Evolutionary conservation across 2,329 filamentous ascomycete genomes (phyloP).

Genomic region (Zymoseptoria ardabiliae): DNA sequence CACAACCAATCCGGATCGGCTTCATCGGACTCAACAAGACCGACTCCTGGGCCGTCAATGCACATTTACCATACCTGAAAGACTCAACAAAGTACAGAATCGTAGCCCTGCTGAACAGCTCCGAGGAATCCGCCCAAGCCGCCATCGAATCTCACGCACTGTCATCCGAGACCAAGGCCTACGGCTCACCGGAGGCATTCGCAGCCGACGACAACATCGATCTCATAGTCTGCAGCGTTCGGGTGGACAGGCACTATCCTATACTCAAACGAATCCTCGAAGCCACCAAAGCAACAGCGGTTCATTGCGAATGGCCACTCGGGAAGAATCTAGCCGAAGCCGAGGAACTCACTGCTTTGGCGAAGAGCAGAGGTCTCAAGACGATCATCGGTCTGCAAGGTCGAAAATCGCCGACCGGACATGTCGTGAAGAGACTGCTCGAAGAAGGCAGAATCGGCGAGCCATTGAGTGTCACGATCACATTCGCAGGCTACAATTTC

Average conservation of each 20-base stretch:
- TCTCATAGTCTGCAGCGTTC: constrained; percentile 40
- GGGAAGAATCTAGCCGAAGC: constrained; percentile 36
- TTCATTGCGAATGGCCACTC: constrained; percentile 40
- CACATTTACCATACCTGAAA: constrained; percentile 54
- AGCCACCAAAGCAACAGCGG: constrained; percentile 10
- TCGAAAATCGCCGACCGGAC: constrained; percentile 32
- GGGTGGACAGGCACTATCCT: constrained; percentile 38
- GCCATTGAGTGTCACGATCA: constrained; percentile 22
- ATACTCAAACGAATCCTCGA: constrained; percentile 34
- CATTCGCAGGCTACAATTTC: background rate
- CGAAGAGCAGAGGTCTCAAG: constrained; percentile 33
- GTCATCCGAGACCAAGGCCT: constrained; percentile 33
- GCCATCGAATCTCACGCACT: constrained; percentile 38
- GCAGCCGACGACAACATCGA: constrained; percentile 42
- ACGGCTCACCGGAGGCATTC: constrained; percentile 38
- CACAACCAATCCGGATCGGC: constrained; percentile 43
- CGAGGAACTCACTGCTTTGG: constrained; percentile 36
- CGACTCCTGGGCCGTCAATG: constrained; percentile 46
- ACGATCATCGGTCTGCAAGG: constrained; percentile 44
- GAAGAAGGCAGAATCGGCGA: constrained; percentile 37
- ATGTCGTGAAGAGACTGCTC: constrained; percentile 37
- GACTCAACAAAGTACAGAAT: constrained; percentile 40
- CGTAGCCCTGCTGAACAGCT: constrained; percentile 45
- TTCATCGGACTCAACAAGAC: constrained; percentile 50
- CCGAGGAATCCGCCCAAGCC: constrained; percentile 34